phyloP scores from a whole-genome alignment of 1,284 basidiomycete genomes.

The Exobasidium cylindrosporum region DNA sequence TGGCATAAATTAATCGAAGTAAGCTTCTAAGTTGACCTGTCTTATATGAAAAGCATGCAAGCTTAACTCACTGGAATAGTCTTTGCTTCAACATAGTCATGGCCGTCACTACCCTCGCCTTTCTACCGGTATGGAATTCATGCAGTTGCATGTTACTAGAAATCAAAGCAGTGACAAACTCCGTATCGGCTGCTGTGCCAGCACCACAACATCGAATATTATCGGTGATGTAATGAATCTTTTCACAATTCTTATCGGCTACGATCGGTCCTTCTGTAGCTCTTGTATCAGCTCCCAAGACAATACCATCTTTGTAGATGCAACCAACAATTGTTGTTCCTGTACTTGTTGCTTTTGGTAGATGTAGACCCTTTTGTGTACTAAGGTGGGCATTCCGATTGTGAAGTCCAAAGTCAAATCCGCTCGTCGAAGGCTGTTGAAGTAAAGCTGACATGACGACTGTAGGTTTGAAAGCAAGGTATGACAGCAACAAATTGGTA shows the following conservation, averaged over 20 bases:
- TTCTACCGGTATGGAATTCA: slow-evolving; percentile 48
- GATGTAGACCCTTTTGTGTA: slow-evolving; percentile 65
- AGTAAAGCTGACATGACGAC: neutral
- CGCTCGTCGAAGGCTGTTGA: slow-evolving; percentile 37
- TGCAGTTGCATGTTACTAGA: slow-evolving; percentile 53
- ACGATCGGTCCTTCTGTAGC: slow-evolving; percentile 93
- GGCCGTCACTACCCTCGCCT: slow-evolving; percentile 80
- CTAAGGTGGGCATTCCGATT: slow-evolving; percentile 75
- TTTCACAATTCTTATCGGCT: slow-evolving; percentile 99
- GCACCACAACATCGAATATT: slow-evolving; percentile 94
- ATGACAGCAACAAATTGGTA: no score
- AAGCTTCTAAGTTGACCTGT: no score
- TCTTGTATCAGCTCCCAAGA: slow-evolving; percentile 93
- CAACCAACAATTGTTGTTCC: slow-evolving; percentile 95
- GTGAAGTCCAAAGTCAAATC: slow-evolving; percentile 73
- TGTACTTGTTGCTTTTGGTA: slow-evolving; percentile 61
- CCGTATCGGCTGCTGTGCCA: slow-evolving; percentile 95
- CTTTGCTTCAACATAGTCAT: slow-evolving; percentile 97
- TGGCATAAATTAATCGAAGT: no score
- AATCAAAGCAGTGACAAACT: slow-evolving; percentile 65
- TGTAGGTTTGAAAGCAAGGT: no score
- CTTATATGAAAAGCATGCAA: slow-evolving; percentile 59
- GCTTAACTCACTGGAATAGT: slow-evolving; percentile 64
- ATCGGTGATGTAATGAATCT: slow-evolving; percentile 78
- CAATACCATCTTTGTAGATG: slow-evolving; percentile 82